Evolutionary conservation across 305 asterid species (phyloP).

Genomic region (Fraxinus xanthoxyloides): DNA sequence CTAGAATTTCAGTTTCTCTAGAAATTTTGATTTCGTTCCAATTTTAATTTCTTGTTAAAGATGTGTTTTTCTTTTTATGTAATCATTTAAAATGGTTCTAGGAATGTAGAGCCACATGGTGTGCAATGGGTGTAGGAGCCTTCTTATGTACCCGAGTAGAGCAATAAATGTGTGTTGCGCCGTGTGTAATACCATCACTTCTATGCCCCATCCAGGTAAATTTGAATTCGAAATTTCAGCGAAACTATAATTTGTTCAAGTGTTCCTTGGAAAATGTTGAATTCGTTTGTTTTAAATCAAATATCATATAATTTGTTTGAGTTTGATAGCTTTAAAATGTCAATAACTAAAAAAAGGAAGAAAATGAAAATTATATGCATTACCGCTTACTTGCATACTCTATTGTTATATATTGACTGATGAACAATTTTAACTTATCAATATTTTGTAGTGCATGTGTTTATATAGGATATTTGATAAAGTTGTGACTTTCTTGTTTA

Average conservation of each 20-base stretch:
- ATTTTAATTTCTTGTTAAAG: no score
- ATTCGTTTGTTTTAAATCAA: no score
- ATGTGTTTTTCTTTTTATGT: no score
- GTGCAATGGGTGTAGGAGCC: no score
- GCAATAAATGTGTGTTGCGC: no score
- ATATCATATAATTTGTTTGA: neutral
- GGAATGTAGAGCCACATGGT: no score
- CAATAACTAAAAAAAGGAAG: slow-evolving; percentile 1
- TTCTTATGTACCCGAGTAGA: no score
- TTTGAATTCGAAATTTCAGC: neutral
- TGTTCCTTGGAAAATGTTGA: no score
- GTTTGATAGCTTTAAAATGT: no score
- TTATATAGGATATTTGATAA: neutral
- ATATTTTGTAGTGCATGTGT: neutral
- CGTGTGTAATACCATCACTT: slow-evolving; percentile 54
- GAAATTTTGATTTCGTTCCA: no score
- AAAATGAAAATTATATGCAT: neutral
- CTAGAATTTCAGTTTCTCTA: no score
- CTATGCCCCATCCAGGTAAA: slow-evolving; percentile 53
- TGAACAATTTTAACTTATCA: neutral
- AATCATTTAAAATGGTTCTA: no score
- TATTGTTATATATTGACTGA: neutral
- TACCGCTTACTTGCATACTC: neutral
- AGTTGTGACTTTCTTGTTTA: neutral
- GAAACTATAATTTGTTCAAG: neutral